These are phyloP conservation scores for Rhizophora apiculata DNA, from an alignment of 345 rosid genomes.

Conservation along the genomic window DNA sequence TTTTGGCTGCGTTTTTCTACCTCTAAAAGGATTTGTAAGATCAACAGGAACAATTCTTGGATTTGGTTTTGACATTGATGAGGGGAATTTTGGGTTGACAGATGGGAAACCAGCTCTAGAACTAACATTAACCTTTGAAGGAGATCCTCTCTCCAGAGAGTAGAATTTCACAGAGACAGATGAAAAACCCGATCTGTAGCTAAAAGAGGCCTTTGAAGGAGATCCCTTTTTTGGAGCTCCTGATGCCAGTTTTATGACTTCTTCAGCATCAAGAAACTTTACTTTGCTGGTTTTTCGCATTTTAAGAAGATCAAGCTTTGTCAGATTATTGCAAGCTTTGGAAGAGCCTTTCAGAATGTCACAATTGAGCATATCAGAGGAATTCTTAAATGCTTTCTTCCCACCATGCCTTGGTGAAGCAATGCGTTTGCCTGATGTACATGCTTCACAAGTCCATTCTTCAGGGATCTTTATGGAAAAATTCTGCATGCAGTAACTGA, in stretches of 20 bases:
- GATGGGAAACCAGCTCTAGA: conserved; percentile 7
- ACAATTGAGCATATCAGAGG: conserved; percentile 5
- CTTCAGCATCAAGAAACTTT: conserved; percentile 40
- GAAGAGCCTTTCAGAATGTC: conserved; percentile 6
- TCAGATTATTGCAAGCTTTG: conserved; percentile 18
- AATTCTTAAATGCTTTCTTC: conserved; percentile 12
- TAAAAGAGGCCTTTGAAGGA: neutral
- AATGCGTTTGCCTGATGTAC: conserved; percentile 9
- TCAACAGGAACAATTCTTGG: conserved; percentile 14
- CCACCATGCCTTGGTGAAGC: conserved; percentile 20
- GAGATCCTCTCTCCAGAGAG: neutral
- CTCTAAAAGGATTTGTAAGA: conserved; percentile 15
- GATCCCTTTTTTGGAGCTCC: conserved; percentile 13
- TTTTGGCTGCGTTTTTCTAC: conserved; percentile 7
- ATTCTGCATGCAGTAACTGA: conserved; percentile 49
- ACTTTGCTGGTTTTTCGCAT: conserved; percentile 40
- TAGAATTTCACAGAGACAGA: conserved; percentile 5
- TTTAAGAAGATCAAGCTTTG: conserved; percentile 23
- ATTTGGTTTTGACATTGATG: conserved; percentile 8
- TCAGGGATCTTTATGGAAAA: neutral
- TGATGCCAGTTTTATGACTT: conserved; percentile 37
- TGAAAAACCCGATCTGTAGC: conserved; percentile 7
- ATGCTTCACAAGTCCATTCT: conserved; percentile 46
- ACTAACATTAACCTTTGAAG: neutral
- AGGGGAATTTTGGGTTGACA: conserved; percentile 5